Evolutionary conservation across 306 rosid genomes (phyloP).

Genomic region (Dalbergia cochinchinensis): DNA sequence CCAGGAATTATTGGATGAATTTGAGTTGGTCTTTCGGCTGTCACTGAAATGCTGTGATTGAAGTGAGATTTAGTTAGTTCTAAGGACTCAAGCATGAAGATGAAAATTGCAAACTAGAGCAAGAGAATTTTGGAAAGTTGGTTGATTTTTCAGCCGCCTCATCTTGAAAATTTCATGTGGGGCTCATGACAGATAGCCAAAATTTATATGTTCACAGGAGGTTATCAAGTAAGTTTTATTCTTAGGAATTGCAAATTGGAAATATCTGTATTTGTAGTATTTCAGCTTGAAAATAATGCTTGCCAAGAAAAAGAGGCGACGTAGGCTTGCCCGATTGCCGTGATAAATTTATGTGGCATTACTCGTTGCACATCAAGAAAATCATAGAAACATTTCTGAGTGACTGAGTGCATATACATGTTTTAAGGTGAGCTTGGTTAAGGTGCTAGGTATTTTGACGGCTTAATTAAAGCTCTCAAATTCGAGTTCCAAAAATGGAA

Average conservation of each 20-base stretch:
- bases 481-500: too few relatives aligned
- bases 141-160: neutral
- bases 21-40: neutral
- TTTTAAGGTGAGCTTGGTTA: too few relatives aligned
- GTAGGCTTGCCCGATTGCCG: neutral
- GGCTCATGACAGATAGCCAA: neutral
- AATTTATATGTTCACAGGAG: neutral
- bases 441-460: too few relatives aligned
- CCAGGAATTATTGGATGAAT: neutral
- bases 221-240: conserved; percentile 29
- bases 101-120: conserved; percentile 12
- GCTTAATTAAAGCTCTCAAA: too few relatives aligned
- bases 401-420: too few relatives aligned
- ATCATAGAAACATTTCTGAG: neutral
- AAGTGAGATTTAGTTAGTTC: conserved; percentile 14
- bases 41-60: conserved; percentile 11
- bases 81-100: conserved; percentile 7
- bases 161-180: neutral
- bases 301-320: neutral
- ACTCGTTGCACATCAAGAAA: neutral
- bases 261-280: too few relatives aligned
- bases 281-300: too few relatives aligned
- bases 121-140: neutral
- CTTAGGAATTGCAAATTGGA: neutral
- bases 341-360: neutral